These are phyloP conservation scores for Termitomyces sp. DNA, from an alignment of 768 basidiomycete species.

Conservation along the genomic window DNA sequence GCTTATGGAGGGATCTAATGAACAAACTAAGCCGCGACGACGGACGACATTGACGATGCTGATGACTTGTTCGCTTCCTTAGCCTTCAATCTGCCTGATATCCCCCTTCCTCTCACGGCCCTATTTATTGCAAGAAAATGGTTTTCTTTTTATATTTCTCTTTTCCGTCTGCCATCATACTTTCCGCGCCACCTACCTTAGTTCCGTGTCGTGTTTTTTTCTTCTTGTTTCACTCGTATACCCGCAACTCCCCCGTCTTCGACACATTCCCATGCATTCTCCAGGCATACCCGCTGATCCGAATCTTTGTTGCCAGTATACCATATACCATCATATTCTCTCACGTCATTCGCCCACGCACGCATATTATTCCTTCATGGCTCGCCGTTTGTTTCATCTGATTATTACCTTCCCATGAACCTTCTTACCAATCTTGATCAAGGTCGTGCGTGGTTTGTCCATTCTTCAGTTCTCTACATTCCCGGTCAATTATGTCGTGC, in stretches of 20 bases:
- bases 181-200: neutral
- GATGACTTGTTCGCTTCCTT: conserved; percentile 1
- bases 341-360: conserved; percentile 8
- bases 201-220: neutral
- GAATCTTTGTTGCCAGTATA: conserved; percentile 11
- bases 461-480: neutral
- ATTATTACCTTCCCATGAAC: conserved; percentile 3
- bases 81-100: neutral
- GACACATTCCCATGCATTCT: neutral
- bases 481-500: neutral
- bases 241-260: neutral
- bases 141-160: neutral
- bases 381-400: conserved; percentile 2
- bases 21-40: conserved; percentile 5
- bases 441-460: conserved; percentile 11
- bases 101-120: neutral
- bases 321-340: conserved; percentile 9
- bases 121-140: conserved; percentile 1
- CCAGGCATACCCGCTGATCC: neutral
- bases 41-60: conserved; percentile 7
- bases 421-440: conserved; percentile 6
- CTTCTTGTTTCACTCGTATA: neutral
- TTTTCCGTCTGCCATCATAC: neutral
- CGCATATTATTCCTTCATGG: neutral
- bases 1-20: conserved; percentile 34